Percentiles rank a stretch among this genome's conserved stretches.
Evolutionary conservation across 495 filamentous ascomycete genomes (phyloP).

Genomic region (Bombardia bombarda): DNA sequence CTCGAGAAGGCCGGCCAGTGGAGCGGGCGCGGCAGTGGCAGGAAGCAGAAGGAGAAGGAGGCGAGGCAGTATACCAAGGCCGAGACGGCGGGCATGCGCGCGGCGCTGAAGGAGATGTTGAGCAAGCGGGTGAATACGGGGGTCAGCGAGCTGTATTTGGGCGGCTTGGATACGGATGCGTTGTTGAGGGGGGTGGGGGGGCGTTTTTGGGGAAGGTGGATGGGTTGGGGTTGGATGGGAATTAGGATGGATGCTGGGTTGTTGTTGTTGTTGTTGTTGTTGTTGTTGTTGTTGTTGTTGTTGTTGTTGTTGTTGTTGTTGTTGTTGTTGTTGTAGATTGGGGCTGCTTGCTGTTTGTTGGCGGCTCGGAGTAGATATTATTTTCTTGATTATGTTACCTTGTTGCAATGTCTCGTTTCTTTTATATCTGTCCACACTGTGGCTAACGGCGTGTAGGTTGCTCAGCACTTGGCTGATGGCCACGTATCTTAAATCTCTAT

Average conservation of each 20-base stretch:
- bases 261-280: neutral
- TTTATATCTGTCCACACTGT: too few species aligned
- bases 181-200: slow-evolving; percentile 52
- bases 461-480: too few species aligned
- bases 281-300: neutral
- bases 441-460: too few species aligned
- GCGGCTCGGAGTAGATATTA: too few species aligned
- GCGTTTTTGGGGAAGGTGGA: slow-evolving; percentile 35
- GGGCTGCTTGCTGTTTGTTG: too few species aligned
- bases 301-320: neutral
- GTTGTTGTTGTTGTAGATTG: too few species aligned
- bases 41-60: slow-evolving; percentile 67
- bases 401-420: too few species aligned
- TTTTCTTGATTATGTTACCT: too few species aligned
- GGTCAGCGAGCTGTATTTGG: slow-evolving; percentile 81
- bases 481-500: too few species aligned
- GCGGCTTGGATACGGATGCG: slow-evolving; percentile 73
- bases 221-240: slow-evolving; percentile 32
- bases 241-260: neutral
- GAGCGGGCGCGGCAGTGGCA: slow-evolving; percentile 57
- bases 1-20: slow-evolving; percentile 55
- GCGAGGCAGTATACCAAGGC: slow-evolving; percentile 58
- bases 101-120: slow-evolving; percentile 58
- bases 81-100: slow-evolving; percentile 55
- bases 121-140: slow-evolving; percentile 77